Evolutionary conservation across 2,329 filamentous ascomycete genomes (phyloP), one percentile per base, ranked within the genome.

Genomic region (Beauveria brongniartii): DNA sequence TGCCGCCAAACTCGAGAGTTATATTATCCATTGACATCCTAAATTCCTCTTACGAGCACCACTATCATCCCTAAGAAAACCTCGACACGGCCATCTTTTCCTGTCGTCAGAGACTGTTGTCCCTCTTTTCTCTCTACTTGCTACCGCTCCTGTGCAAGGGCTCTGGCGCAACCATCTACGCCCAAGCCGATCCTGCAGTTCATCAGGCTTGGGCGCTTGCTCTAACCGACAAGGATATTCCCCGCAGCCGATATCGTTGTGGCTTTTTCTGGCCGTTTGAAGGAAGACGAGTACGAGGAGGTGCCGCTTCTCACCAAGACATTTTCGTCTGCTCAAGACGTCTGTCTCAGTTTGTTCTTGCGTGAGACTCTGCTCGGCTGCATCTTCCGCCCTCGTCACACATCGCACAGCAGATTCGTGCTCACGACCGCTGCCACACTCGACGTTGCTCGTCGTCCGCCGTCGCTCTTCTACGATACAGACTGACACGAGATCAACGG

Each of bases 211-310:
- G 34, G 34, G 34, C 34, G 34, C 34, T n/a, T 51, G 48, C 48
- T 37, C 18, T 48, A 47, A 28, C 30, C 22, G 55, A 57, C 55
- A 50, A 41, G 55, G 55, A 22, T 37, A 37, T 57, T 50, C 55
- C 55, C 55, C 55, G 55, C 55, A 57, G 55, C 55, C 55, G 55
- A 57, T 34, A 50, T 57, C 34, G 34, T 50, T 26, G 55, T 50
- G 46, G 44, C 46, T 46, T 40, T 22, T 22, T 28, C 28, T 56
- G 18, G 43, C 43, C 30, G 24, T 52, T 22, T 8, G 18, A 18
- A 57, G 30, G 14, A 26, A 18, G n/a, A 41, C 3, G 14, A 20
- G 34, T 37, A 22, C 20, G 34, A 10, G 16, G 5, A 9, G 18
- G 16, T 22, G 12, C 34, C 20, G 47, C 47, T 28, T 50, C 24